These are phyloP conservation scores for Ceratobasidium sp. DNA, from an alignment of 1,284 basidiomycete species.

Conservation along the genomic window DNA sequence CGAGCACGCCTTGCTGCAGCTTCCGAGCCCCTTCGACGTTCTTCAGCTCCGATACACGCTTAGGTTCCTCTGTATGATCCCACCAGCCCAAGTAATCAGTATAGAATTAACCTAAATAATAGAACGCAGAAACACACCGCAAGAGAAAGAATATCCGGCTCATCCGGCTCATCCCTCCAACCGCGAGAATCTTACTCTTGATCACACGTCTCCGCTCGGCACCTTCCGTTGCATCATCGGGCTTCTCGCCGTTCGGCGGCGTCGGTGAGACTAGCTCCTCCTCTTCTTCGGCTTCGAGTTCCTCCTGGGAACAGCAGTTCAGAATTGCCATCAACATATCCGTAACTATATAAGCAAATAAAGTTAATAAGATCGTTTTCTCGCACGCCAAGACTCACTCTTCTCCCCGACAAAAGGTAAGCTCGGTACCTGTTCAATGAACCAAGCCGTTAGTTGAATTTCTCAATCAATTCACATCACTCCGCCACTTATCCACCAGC, in stretches of 20 bases:
- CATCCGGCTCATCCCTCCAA: constrained; percentile 98
- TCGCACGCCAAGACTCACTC: constrained; percentile 68
- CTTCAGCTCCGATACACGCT: constrained; percentile 97
- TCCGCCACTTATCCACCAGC: not conserved
- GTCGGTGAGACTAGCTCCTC: constrained; percentile 49
- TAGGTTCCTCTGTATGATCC: constrained; percentile 88
- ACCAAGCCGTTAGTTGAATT: constrained; percentile 5
- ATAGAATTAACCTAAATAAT: too few relatives aligned
- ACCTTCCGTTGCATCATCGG: constrained; percentile 65
- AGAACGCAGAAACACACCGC: constrained; percentile 73
- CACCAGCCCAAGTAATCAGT: constrained; percentile 20
- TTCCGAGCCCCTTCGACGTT: constrained; percentile 83
- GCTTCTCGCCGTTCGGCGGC: constrained; percentile 54
- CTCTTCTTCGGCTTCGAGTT: constrained; percentile 84
- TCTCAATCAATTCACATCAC: constrained; percentile 25
- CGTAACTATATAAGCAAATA: constrained; percentile 70
- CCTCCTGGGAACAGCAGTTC: constrained; percentile 95
- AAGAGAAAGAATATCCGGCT: constrained; percentile 95
- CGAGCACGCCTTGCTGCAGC: constrained; percentile 89
- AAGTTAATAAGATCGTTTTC: constrained; percentile 21
- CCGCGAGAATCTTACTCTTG: constrained; percentile 99
- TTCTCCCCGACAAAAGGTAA: constrained; percentile 98
- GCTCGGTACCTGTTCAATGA: constrained; percentile 77
- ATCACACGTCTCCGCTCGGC: constrained; percentile 85
- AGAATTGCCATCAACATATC: constrained; percentile 97